Conservation (phyloP, 106 monocot genomes). For the Dioscorea dumetorum region DNA sequence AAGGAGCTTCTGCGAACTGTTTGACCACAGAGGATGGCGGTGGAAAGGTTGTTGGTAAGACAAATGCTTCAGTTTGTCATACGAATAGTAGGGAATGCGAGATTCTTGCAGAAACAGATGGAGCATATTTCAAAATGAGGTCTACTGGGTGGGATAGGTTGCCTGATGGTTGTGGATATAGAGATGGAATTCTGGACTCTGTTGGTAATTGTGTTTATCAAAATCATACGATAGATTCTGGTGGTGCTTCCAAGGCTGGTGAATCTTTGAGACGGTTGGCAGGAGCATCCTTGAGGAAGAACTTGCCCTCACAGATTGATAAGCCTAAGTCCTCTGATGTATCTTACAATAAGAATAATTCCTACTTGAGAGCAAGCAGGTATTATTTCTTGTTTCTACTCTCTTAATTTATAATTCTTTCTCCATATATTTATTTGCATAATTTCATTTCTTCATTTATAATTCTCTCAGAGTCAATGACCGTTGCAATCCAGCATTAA, state of each 20-base stretch:
- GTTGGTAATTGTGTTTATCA: slow-evolving; percentile 5
- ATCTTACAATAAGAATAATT: slow-evolving; percentile 28
- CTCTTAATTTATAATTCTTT: not conserved
- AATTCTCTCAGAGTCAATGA: too few species aligned
- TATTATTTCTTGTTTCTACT: slow-evolving; percentile 14
- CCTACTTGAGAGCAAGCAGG: slow-evolving; percentile 44
- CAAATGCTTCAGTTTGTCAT: too few species aligned
- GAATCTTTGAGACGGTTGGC: slow-evolving; percentile 12
- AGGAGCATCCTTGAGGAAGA: slow-evolving; percentile 21
- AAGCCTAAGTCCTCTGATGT: slow-evolving; percentile 32
- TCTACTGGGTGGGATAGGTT: slow-evolving; percentile 71
- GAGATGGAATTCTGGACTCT: slow-evolving; percentile 1
- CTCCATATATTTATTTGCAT: not conserved
- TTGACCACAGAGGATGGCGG: slow-evolving; percentile 8
- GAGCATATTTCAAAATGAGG: slow-evolving; percentile 34
- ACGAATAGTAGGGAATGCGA: too few species aligned
- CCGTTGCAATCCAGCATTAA: not conserved
- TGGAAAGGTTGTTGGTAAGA: not conserved
- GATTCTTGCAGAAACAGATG: slow-evolving; percentile 4
- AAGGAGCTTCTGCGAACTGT: slow-evolving; percentile 1
- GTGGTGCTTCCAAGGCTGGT: not conserved
- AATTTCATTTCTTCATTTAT: too few species aligned
- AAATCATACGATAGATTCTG: slow-evolving; percentile 6
- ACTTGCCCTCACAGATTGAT: slow-evolving; percentile 31
- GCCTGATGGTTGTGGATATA: slow-evolving; percentile 26